Conservation (phyloP, 2,329 filamentous ascomycete species). For the Immersiporthe knoxdaviesiana region DNA sequence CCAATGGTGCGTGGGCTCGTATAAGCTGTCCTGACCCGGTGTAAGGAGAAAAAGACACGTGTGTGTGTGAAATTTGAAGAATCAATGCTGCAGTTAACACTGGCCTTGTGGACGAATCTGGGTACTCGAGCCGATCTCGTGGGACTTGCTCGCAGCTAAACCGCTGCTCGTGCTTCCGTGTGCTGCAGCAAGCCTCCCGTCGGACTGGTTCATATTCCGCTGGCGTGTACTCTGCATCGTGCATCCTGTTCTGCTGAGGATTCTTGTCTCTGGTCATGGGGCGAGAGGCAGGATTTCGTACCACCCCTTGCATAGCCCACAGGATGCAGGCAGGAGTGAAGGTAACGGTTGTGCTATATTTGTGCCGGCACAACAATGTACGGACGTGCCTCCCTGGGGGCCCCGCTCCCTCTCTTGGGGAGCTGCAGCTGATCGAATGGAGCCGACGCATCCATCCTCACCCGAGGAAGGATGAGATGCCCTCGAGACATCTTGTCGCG, state of each 20-base stretch:
- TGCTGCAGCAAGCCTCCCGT: not conserved
- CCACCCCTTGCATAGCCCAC: not conserved
- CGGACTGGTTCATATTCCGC: not conserved
- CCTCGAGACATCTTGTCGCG: not conserved
- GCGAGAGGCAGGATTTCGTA: not conserved
- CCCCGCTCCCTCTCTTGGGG: not conserved
- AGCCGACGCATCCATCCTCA: not conserved
- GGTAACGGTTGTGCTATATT: not conserved
- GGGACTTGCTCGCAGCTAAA: not conserved
- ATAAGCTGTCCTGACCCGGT: not conserved
- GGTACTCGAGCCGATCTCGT: slow-evolving; percentile 13
- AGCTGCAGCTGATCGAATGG: not conserved
- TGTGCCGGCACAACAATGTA: not conserved
- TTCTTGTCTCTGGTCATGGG: not conserved
- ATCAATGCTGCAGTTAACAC: not conserved
- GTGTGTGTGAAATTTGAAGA: not conserved
- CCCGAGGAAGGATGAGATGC: not conserved
- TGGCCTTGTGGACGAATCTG: slow-evolving; percentile 11
- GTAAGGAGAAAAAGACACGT: not conserved
- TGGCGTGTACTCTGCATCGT: not conserved
- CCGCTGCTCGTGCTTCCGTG: not conserved
- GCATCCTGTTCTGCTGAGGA: not conserved
- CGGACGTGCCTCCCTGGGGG: not conserved
- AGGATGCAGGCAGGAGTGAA: slow-evolving; percentile 2
- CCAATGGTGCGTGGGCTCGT: slow-evolving; percentile 3